These are phyloP conservation scores for Phytophthora agathidicida DNA, from an alignment of 352 stramenopile genomes.

Conservation along the genomic window DNA sequence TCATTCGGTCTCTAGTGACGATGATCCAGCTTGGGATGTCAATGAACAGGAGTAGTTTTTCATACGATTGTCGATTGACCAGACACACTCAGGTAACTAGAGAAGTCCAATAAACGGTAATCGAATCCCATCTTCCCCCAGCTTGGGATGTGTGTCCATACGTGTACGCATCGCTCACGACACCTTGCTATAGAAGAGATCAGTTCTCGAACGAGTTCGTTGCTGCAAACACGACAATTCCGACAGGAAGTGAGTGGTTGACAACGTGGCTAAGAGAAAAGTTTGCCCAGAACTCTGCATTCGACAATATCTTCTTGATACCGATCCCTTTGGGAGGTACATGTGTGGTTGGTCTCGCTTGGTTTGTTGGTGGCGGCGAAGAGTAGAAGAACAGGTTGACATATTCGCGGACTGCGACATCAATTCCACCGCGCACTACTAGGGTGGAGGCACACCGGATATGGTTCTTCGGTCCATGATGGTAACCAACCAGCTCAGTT, in stretches of 20 bases:
- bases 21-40: constrained; percentile 21
- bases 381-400: constrained; percentile 3
- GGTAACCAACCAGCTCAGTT: constrained; percentile 14
- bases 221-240: constrained; percentile 15
- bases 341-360: background rate
- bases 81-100: too few relatives aligned
- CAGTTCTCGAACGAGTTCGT: constrained; percentile 18
- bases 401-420: constrained; percentile 8
- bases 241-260: constrained; percentile 18
- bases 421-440: constrained; percentile 8
- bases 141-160: constrained; percentile 26
- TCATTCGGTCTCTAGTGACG: constrained; percentile 15
- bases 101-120: too few relatives aligned
- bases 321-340: constrained; percentile 8
- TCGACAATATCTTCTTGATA: constrained; percentile 13
- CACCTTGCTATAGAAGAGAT: constrained; percentile 19
- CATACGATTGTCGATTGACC: too few relatives aligned
- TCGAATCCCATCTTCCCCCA: too few relatives aligned
- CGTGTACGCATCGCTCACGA: constrained; percentile 20
- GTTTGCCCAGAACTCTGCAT: constrained; percentile 7
- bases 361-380: constrained; percentile 15
- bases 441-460: background rate
- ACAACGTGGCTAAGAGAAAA: constrained; percentile 27
- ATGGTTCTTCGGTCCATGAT: constrained; percentile 14
- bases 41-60: too few relatives aligned